Base-by-base conservation (phyloP, 306 rosid species). In the Fagus crenata region DNA sequence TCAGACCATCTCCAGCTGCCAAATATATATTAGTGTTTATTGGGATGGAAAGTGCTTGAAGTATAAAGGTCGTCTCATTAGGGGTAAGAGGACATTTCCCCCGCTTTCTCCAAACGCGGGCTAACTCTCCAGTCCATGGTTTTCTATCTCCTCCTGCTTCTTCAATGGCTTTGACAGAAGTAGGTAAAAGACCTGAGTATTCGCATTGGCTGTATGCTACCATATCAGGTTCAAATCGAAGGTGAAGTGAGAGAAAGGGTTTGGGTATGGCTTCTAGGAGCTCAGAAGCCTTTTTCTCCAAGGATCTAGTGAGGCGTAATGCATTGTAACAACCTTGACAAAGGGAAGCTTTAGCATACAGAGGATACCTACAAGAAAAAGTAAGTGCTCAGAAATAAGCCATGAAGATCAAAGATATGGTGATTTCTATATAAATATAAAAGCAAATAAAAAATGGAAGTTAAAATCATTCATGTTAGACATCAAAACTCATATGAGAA, bases 321-420 rank as follows among this genome's bases (percentile, higher is more conserved):
- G 92, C 96, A 75, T 79, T 92, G 83, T 88, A 95, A 87, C 97
- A 95, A 76, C 92, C 97, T 81, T 91, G 97, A 78, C 99, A 95
- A 15, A 89, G 92, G 67, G 97, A 85, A 80, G 92, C 93, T 88
- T 92, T 92, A 7, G 99, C 99, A 82, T 86, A 80, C 81, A 80
- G 81, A 39, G 97, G 93, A 82, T 95, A 91, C 78, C 98, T 94
- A 80, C 68, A 78, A 64, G 69, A 75, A 32, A 32, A 76, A 32
- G 61, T 46, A 51, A 17, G 15, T 67, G 51, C 28, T 51, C 41
- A 53, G 37, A 41, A 55, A 69, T 60, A 46, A 51, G 4, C n/a
- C 6, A 61, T 72, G 58, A 31, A n/a, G 32, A n/a, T 36, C 61
- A 74, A 51, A 46, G 28, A 41, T 22, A 32, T 28, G 65, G 39